Evolutionary conservation across 202 grass and related monocot genomes (phyloP).

Genomic region (Carex arenaria): DNA sequence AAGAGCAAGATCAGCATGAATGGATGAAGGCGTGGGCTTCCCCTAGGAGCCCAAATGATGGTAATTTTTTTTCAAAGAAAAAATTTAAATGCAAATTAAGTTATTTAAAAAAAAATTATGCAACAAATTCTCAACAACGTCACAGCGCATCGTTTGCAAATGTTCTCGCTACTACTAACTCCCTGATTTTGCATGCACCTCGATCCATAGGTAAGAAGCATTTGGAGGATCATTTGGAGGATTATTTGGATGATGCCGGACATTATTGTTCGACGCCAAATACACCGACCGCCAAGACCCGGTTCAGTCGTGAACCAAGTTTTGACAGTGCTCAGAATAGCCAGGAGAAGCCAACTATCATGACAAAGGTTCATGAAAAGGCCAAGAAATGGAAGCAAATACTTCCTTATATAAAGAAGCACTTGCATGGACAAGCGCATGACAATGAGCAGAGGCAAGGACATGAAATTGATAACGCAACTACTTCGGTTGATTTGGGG

Average conservation of each 20-base stretch:
- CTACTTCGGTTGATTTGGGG: neutral
- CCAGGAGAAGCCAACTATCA: slow-evolving; percentile 54
- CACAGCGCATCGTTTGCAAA: neutral
- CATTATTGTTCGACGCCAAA: slow-evolving; percentile 34
- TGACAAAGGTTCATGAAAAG: slow-evolving; percentile 82
- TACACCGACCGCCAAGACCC: slow-evolving; percentile 36
- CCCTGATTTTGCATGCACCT: neutral
- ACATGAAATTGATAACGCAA: slow-evolving; percentile 36
- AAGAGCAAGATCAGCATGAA: neutral
- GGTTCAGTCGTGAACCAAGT: neutral
- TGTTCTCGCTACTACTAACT: neutral
- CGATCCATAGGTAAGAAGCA: slow-evolving; percentile 7
- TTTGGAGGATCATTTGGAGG: slow-evolving; percentile 20
- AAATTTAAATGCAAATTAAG: neutral
- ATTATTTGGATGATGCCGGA: slow-evolving; percentile 56
- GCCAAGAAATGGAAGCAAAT: slow-evolving; percentile 85
- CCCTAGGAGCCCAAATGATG: neutral
- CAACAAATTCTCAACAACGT: neutral
- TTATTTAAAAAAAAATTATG: neutral
- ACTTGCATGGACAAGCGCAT: slow-evolving; percentile 32
- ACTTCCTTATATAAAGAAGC: slow-evolving; percentile 64
- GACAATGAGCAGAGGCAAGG: slow-evolving; percentile 35
- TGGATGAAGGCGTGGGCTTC: neutral
- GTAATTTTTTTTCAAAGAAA: neutral
- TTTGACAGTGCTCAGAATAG: slow-evolving; percentile 15